Percentiles rank a stretch among this genome's conserved stretches.
phyloP scores from a whole-genome alignment of 345 rosid genomes.

The Arabidopsis arenosa region DNA sequence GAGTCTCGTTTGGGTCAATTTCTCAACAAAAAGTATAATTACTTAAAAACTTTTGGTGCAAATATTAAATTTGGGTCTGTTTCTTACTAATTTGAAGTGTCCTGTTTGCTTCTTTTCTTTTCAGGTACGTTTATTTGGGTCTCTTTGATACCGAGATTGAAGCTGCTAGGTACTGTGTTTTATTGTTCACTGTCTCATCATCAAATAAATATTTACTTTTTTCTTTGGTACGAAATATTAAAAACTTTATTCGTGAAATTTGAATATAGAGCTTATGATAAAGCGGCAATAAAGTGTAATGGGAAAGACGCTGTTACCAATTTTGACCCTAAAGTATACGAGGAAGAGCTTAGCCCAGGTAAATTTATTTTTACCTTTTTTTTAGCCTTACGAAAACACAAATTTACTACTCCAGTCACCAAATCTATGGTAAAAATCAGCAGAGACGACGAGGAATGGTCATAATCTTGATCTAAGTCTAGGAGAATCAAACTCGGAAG shows the following conservation, averaged over 20 bases:
- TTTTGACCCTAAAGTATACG: constrained; percentile 85
- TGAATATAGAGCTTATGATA: constrained; percentile 71
- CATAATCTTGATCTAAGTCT: constrained; percentile 87
- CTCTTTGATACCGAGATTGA: constrained; percentile 93
- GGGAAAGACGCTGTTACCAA: constrained; percentile 97
- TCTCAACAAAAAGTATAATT: constrained; percentile 78
- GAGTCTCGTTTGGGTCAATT: constrained; percentile 98
- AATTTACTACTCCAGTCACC: background rate
- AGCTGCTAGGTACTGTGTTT: constrained; percentile 78
- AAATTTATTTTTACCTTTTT: background rate
- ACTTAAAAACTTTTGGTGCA: background rate
- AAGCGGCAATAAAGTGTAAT: constrained; percentile 89
- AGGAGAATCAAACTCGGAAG: constrained; percentile 56
- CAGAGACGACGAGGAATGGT: constrained; percentile 39
- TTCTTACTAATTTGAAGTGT: background rate
- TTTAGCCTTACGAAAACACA: no score
- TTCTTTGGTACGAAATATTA: background rate
- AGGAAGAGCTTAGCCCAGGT: constrained; percentile 64
- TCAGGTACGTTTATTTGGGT: constrained; percentile 90
- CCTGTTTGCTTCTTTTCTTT: constrained; percentile 7
- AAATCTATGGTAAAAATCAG: background rate
- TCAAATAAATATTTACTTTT: background rate
- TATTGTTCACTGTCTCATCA: constrained; percentile 20
- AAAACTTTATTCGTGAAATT: background rate
- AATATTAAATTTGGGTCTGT: background rate